Conservation (phyloP, 305 asterid genomes). For the Andrographis paniculata region DNA sequence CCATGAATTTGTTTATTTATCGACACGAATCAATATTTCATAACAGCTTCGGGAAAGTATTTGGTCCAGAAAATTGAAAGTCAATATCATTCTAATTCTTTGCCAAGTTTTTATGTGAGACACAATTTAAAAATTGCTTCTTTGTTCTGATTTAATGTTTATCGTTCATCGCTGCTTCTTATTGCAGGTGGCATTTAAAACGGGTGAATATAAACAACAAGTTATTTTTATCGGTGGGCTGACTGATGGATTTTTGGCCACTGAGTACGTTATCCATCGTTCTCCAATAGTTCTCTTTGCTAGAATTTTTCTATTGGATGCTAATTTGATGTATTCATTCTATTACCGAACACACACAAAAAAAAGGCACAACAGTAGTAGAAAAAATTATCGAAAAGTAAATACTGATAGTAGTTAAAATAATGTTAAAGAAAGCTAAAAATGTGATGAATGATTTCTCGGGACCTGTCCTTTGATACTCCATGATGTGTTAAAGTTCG, state of each 20-base stretch:
- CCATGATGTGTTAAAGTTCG: too few relatives aligned
- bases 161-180: slow-evolving; percentile 1
- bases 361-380: too few relatives aligned
- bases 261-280: slow-evolving; percentile 54
- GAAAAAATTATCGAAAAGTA: too few relatives aligned
- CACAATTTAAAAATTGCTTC: background rate
- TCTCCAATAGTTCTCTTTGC: too few relatives aligned
- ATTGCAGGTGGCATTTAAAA: slow-evolving; percentile 86
- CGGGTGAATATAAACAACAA: slow-evolving; percentile 81
- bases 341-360: too few relatives aligned
- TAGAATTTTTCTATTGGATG: slow-evolving; percentile 2
- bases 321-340: background rate
- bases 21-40: background rate
- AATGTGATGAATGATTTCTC: too few relatives aligned
- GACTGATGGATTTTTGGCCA: slow-evolving; percentile 90
- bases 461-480: too few relatives aligned
- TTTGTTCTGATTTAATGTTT: slow-evolving; percentile 4
- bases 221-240: slow-evolving; percentile 92
- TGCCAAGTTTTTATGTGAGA: background rate
- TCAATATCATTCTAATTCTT: background rate
- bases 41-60: background rate
- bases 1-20: background rate
- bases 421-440: too few relatives aligned
- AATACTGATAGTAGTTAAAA: too few relatives aligned
- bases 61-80: background rate